These are phyloP conservation scores for Akanthomyces muscarius DNA, from an alignment of 2,329 filamentous ascomycete genomes.

Conservation along the genomic window DNA sequence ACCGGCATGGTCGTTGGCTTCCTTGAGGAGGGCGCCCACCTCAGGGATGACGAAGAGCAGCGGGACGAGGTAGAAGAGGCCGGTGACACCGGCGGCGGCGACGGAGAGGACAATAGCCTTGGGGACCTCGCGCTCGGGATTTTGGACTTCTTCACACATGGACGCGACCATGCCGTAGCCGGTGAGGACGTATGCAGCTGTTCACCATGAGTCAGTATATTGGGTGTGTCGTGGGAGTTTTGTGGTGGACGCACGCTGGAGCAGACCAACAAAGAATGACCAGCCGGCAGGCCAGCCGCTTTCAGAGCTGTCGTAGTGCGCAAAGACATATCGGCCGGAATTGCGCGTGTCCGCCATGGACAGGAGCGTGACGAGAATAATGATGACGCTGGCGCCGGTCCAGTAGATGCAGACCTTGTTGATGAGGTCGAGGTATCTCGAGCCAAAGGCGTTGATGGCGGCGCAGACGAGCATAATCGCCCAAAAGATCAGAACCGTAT, in stretches of 20 bases:
- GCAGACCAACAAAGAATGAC: constrained; percentile 51
- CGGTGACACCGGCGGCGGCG: constrained; percentile 60
- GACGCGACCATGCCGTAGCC: constrained; percentile 52
- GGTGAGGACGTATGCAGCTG: constrained; percentile 38
- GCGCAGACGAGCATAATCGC: constrained; percentile 62
- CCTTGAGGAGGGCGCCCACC: constrained; percentile 57
- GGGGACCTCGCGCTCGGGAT: constrained; percentile 58
- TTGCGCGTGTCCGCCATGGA: constrained; percentile 61
- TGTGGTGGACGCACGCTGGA: constrained; percentile 39
- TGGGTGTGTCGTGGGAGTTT: constrained; percentile 27
- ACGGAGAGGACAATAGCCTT: constrained; percentile 66
- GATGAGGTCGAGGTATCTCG: constrained; percentile 57
- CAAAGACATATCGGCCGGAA: constrained; percentile 62
- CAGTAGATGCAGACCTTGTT: constrained; percentile 71
- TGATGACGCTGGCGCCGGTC: constrained; percentile 64
- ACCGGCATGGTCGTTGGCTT: constrained; percentile 45
- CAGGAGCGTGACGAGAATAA: constrained; percentile 68
- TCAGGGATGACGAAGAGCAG: constrained; percentile 73
- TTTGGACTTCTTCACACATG: constrained; percentile 60
- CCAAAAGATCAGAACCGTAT: constrained; percentile 72
- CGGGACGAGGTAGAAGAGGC: constrained; percentile 62
- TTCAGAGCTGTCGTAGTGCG: constrained; percentile 63
- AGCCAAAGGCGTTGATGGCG: constrained; percentile 62
- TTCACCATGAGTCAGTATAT: constrained; percentile 26
- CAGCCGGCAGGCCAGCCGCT: constrained; percentile 66